Base-by-base conservation (phyloP, 1,139 yeast genomes). In the Scheffersomyces insectosa region DNA sequence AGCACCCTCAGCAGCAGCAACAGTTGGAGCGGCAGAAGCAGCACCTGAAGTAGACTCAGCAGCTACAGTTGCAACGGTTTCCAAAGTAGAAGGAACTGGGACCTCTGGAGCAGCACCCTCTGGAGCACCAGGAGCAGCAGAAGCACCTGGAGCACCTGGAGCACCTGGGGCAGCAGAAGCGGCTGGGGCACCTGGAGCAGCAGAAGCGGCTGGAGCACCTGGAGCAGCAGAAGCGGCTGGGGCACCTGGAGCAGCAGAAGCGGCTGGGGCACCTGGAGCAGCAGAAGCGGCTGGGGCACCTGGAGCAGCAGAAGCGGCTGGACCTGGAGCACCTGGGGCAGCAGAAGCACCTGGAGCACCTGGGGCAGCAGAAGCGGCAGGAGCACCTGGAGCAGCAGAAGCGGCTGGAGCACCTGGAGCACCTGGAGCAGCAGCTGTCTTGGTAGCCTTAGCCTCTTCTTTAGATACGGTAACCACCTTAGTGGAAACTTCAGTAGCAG, bases 151-250 rank as follows among this genome's bases (percentile, higher is more conserved):
- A 29, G 13, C 40, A 30, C 14, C 37, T 11, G 36, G 32, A 9
- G n/a, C 12, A 13, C 40, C 10, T 9, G 40, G 27, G n/a, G 36
- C 40, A n/a, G 40, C 34, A 12, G 32, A 32, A 11, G 38, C 34
- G n/a, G 33, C 37, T 31, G 42, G 35, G 6, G 41, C 20, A 25
- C 35, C 42, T 16, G 43, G 12, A 30, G 42, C 55, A 7, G 57
- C 57, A 33, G 46, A 50, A 5, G 53, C 59, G 33, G 43, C 40
- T n/a, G 52, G 59, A 15, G 45, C 32, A 23, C 35, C 34, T 28
- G 38, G 20, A 11, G 28, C 40, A 28, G n/a, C 10, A 9, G 32
- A 16, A 33, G 44, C 14, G 13, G 36, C 42, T 27, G 42, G 35
- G 10, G 38, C 42, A 35, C 14, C 16, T 14, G 13, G 15, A 15